phyloP scores from a whole-genome alignment of 495 filamentous ascomycete genomes.

The Penicillium angulare region DNA sequence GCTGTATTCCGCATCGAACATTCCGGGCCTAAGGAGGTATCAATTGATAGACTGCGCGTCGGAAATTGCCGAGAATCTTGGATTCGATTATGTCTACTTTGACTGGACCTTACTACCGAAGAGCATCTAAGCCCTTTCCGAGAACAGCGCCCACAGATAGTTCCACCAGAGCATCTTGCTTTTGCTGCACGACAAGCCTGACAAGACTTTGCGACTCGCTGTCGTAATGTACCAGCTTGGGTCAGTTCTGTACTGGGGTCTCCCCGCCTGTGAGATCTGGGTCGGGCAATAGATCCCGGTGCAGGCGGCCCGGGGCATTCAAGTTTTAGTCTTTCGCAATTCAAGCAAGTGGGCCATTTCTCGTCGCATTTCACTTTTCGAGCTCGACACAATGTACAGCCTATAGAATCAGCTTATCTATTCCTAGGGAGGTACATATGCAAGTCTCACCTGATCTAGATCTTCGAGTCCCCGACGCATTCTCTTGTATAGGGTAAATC shows the following conservation, averaged over 20 bases:
- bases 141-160: slow-evolving; percentile 18
- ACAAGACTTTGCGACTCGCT: slow-evolving; percentile 23
- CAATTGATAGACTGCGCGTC: background rate
- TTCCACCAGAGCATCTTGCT: slow-evolving; percentile 22
- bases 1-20: background rate
- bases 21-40: background rate
- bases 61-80: background rate
- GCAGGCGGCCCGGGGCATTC: slow-evolving; percentile 19
- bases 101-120: background rate
- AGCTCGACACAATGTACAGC: slow-evolving; percentile 19
- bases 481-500: background rate
- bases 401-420: background rate
- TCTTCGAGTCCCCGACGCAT: slow-evolving; percentile 3
- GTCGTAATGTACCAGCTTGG: slow-evolving; percentile 19
- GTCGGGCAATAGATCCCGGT: background rate
- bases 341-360: slow-evolving; percentile 16
- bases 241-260: slow-evolving; percentile 7
- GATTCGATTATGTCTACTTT: background rate
- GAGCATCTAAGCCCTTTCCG: slow-evolving; percentile 18
- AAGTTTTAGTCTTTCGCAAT: slow-evolving; percentile 16
- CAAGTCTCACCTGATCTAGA: slow-evolving; percentile 19
- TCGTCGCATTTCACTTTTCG: slow-evolving; percentile 24
- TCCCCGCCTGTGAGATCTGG: background rate
- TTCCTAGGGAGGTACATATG: background rate
- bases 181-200: slow-evolving; percentile 24